phyloP scores from a whole-genome alignment of 495 filamentous ascomycete genomes.

The Letharia columbiana region DNA sequence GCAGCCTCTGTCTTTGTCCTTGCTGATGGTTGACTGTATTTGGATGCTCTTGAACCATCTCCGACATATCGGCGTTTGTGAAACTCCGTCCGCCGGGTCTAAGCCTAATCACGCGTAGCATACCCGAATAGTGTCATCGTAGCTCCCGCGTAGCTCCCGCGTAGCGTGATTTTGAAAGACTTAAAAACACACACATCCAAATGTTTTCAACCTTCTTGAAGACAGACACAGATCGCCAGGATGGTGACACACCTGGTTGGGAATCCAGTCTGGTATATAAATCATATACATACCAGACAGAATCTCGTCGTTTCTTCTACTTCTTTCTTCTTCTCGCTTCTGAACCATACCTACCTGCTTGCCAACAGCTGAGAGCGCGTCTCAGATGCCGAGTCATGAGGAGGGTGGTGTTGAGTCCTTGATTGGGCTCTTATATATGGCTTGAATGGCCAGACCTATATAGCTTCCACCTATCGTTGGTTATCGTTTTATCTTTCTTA shows the following conservation, averaged over 20 bases:
- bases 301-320: background rate
- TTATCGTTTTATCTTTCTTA: no score
- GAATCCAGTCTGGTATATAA: background rate
- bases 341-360: background rate
- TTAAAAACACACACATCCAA: background rate
- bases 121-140: background rate
- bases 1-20: background rate
- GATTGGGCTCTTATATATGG: background rate
- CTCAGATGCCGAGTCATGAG: background rate
- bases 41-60: background rate
- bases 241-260: background rate
- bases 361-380: background rate
- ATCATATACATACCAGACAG: background rate
- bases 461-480: no score
- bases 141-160: constrained; percentile 4
- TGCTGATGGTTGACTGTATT: background rate
- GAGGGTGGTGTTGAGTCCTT: background rate
- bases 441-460: background rate
- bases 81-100: background rate
- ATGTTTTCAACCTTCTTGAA: background rate
- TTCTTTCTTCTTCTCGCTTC: background rate
- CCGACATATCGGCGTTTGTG: constrained; percentile 1
- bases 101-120: background rate
- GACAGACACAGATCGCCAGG: background rate
- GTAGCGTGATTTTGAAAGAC: background rate